Evolutionary conservation across 306 rosid genomes (phyloP).

Genomic region (Dalbergia cochinchinensis): DNA sequence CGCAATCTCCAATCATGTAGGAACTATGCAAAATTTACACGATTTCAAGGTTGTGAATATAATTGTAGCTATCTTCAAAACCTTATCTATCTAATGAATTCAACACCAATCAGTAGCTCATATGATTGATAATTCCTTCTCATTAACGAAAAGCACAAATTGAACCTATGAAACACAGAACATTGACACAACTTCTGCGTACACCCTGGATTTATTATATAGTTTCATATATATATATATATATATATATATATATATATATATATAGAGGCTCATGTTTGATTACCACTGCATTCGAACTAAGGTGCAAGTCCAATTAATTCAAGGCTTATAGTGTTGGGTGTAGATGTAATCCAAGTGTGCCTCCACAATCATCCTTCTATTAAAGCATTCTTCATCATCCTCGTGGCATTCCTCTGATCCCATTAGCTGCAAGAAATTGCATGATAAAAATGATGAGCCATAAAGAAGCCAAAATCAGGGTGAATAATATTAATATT

Average conservation of each 20-base stretch:
- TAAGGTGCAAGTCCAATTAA: background rate
- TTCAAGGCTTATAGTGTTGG: constrained; percentile 66
- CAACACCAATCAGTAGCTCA: too few species aligned
- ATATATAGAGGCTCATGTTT: constrained; percentile 6
- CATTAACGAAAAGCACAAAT: too few species aligned
- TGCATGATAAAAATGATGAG: background rate
- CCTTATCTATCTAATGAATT: too few species aligned
- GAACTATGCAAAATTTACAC: too few species aligned
- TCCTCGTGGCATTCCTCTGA: constrained; percentile 48
- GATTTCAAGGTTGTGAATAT: too few species aligned
- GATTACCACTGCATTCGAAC: constrained; percentile 10
- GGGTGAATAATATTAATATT: too few species aligned
- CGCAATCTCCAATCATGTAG: too few species aligned
- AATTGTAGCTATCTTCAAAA: too few species aligned
- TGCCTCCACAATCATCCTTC: constrained; percentile 74
- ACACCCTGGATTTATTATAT: constrained; percentile 9
- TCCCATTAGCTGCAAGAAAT: constrained; percentile 48
- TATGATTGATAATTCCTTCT: too few species aligned
- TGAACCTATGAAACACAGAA: too few species aligned
- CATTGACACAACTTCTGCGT: background rate
- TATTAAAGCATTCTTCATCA: constrained; percentile 57
- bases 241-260: too few species aligned
- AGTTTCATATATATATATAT: constrained; percentile 3
- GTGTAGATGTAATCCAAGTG: constrained; percentile 94
- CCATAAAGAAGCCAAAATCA: constrained; percentile 11